Conservation (phyloP, 1,139 yeast genomes). For the Sugiyamaella castrensis region DNA sequence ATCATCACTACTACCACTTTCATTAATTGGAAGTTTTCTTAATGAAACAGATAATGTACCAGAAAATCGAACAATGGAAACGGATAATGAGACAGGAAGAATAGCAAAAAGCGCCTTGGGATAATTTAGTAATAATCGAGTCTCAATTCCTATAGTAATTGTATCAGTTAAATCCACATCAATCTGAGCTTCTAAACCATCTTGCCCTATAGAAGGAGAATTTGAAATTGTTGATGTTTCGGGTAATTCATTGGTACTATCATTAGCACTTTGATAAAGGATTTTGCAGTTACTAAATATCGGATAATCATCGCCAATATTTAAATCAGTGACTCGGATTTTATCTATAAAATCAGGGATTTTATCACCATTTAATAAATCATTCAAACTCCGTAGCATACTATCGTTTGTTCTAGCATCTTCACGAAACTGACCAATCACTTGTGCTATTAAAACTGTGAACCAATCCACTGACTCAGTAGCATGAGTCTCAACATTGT, state of each 20-base stretch:
- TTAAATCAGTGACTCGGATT: constrained; percentile 78
- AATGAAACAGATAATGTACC: constrained; percentile 85
- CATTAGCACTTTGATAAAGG: constrained; percentile 29
- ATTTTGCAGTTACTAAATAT: constrained; percentile 91
- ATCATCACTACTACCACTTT: constrained; percentile 32
- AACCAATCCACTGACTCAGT: constrained; percentile 97
- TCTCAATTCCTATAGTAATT: constrained; percentile 83
- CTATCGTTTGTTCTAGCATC: constrained; percentile 86
- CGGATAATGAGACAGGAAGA: constrained; percentile 76
- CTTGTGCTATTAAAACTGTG: constrained; percentile 88
- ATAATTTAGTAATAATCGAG: constrained; percentile 73
- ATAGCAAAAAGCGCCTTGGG: constrained; percentile 80
- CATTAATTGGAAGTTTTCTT: constrained; percentile 33
- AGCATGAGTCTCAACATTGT: constrained; percentile 81
- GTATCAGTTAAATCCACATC: constrained; percentile 92
- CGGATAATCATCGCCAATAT: constrained; percentile 94
- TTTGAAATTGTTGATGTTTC: not conserved
- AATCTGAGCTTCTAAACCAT: constrained; percentile 73
- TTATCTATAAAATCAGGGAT: constrained; percentile 79
- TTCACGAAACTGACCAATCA: constrained; percentile 76
- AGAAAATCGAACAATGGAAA: constrained; percentile 88
- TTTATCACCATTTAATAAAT: constrained; percentile 48
- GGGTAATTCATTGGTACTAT: not conserved
- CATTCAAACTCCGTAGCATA: constrained; percentile 71
- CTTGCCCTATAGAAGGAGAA: constrained; percentile 35